A percentile compares a stretch with the other conserved stretches of the same genome.
phyloP scores from a whole-genome alignment of 495 filamentous ascomycete species.

The Xylaria scruposa region DNA sequence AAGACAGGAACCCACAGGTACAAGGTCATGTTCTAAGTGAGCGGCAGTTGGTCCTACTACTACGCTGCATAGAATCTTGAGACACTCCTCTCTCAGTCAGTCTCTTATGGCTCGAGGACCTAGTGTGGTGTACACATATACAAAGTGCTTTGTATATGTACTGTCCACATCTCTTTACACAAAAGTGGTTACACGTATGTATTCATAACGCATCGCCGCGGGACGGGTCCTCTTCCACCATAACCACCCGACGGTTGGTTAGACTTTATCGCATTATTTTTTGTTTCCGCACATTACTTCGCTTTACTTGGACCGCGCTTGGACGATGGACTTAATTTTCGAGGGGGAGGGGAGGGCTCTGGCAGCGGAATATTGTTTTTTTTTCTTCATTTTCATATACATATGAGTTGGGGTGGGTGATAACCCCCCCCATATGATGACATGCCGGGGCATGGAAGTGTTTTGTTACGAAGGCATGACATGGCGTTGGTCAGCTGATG shows the following conservation, averaged over 20 bases:
- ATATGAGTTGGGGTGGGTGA: neutral
- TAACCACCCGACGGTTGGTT: neutral
- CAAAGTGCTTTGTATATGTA: neutral
- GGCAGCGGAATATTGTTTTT: constrained; percentile 31
- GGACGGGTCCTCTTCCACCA: constrained; percentile 18
- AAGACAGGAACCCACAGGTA: constrained; percentile 33
- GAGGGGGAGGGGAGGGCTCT: constrained; percentile 36
- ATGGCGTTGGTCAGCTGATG: constrained; percentile 19
- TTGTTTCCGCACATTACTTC: neutral
- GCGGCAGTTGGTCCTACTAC: no score
- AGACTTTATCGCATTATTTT: constrained; percentile 29
- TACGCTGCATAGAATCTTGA: neutral
- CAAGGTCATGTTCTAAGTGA: constrained; percentile 14
- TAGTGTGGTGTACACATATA: neutral
- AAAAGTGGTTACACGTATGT: neutral
- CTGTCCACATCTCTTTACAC: constrained; percentile 1
- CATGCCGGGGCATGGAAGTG: constrained; percentile 20
- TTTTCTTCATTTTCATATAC: neutral
- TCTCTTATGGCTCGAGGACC: neutral
- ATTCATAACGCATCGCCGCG: constrained; percentile 27
- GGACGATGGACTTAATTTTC: constrained; percentile 16
- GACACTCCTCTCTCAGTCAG: neutral
- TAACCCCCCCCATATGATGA: neutral
- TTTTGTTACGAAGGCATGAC: constrained; percentile 24
- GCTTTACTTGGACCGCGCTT: constrained; percentile 23